A percentile compares a stretch with the other conserved stretches of the same genome.
Conservation (phyloP, 208 protist genomes). For the Crithidia mellificae region DNA sequence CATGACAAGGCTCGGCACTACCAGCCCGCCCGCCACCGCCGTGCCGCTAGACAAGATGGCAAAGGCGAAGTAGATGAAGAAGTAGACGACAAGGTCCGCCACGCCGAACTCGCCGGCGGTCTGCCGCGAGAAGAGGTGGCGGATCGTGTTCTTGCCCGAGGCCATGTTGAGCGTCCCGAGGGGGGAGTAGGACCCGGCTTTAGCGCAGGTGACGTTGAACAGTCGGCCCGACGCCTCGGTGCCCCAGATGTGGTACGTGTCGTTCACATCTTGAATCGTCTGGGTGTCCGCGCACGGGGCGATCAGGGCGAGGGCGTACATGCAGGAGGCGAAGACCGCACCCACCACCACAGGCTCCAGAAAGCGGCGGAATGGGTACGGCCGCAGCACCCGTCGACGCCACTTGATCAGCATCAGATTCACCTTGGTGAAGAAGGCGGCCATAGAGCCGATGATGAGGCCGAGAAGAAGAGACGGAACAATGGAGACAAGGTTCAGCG, state of each 20-base stretch:
- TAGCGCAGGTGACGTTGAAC: slow-evolving; percentile 72
- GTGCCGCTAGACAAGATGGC: slow-evolving; percentile 74
- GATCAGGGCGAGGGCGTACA: slow-evolving; percentile 52
- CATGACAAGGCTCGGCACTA: slow-evolving; percentile 91
- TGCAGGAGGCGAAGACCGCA: slow-evolving; percentile 56
- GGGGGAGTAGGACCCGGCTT: slow-evolving; percentile 62
- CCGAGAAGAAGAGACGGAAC: slow-evolving; percentile 88
- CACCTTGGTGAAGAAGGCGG: slow-evolving; percentile 87
- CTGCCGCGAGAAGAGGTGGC: slow-evolving; percentile 87
- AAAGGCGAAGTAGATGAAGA: slow-evolving; percentile 83
- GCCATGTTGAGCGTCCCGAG: slow-evolving; percentile 83
- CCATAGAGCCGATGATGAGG: slow-evolving; percentile 73
- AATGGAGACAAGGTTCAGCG: slow-evolving; percentile 84
- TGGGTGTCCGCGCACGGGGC: slow-evolving; percentile 47
- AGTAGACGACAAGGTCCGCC: slow-evolving; percentile 68
- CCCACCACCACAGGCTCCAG: slow-evolving; percentile 72
- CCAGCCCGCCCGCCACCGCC: slow-evolving; percentile 84
- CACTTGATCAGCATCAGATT: slow-evolving; percentile 87
- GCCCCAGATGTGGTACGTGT: slow-evolving; percentile 63
- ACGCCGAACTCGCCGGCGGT: slow-evolving; percentile 76
- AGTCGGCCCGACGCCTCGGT: slow-evolving; percentile 58
- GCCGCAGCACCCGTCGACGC: slow-evolving; percentile 54
- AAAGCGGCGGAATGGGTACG: slow-evolving; percentile 58
- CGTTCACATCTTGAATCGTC: slow-evolving; percentile 36
- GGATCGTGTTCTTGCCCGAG: slow-evolving; percentile 86